A percentile compares a stretch with the other conserved stretches of the same genome.
Conservation (phyloP, 495 filamentous ascomycete genomes). For the Hamigera avellanea region DNA sequence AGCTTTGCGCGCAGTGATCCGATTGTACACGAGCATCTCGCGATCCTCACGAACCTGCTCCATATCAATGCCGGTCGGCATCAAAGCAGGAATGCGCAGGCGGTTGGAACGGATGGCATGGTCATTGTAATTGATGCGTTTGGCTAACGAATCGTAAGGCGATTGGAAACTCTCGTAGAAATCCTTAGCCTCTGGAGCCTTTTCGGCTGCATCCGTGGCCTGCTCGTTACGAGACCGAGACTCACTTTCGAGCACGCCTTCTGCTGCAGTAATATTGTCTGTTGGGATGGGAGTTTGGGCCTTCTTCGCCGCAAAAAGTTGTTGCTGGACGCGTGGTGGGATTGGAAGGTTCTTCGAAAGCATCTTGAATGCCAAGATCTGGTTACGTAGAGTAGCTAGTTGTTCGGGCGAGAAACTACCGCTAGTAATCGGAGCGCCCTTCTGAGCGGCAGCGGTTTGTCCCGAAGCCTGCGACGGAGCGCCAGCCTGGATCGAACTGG, state of each 20-base stretch:
- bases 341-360: conserved; percentile 72
- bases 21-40: conserved; percentile 80
- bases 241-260: conserved; percentile 39
- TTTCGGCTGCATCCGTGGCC: conserved; percentile 21
- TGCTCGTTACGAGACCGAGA: conserved; percentile 24
- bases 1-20: conserved; percentile 67
- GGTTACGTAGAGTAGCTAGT: conserved; percentile 55
- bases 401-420: conserved; percentile 59
- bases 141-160: conserved; percentile 47
- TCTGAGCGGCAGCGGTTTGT: conserved; percentile 8
- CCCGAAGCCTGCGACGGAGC: conserved; percentile 19
- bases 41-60: conserved; percentile 74
- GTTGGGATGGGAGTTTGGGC: conserved; percentile 45
- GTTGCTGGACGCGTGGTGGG: conserved; percentile 58
- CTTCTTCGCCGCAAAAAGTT: conserved; percentile 62
- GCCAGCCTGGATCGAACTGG: conserved; percentile 11
- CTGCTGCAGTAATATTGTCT: conserved; percentile 43
- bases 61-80: conserved; percentile 70
- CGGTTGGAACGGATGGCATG: conserved; percentile 62
- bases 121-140: conserved; percentile 63
- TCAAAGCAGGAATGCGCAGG: conserved; percentile 69
- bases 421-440: conserved; percentile 26
- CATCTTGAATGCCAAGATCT: conserved; percentile 74
- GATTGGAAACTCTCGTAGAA: conserved; percentile 54
- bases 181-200: conserved; percentile 19